Base-by-base conservation (phyloP, 768 basidiomycete genomes). In the Vararia minispora region DNA sequence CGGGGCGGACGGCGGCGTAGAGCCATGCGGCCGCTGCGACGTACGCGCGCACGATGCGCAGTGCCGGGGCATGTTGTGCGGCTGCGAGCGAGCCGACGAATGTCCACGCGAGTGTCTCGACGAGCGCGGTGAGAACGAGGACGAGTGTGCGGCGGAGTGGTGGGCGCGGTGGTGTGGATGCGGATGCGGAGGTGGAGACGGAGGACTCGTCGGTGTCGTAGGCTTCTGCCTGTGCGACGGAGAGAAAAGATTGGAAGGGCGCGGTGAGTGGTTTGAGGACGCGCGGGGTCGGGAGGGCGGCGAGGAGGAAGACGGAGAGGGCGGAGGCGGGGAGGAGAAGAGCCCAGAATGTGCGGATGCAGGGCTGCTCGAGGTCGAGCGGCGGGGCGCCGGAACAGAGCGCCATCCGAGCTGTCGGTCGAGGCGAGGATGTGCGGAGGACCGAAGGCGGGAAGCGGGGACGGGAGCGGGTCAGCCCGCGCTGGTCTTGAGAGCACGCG, bases 131-230 rank as follows among this genome's bases (percentile, higher is more conserved):
- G 41, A 68, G 63, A 1, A 68, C 62, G 31, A 84, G 68, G n/a
- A 72, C 47, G 30, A 76, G 44, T 2, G 75, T 72, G 28, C 73
- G 71, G 76, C 80, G 81, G 6, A 79, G 59, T 0, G 74, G 70
- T 1, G 41, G 29, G 5, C 30, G 31, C n/a, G 37, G 20, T n/a
- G 34, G 43, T 11, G 4, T 28, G 5, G 20, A 39, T 18, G 13
- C 28, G 16, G 17, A 30, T 20, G 40, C 39, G 12, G 21, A 31
- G 5, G 33, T 7, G 21, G 32, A 21, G n/a, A 28, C 39, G 6
- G 33, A 33, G 24, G 39, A 25, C 11, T 27, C 35, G 14, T 31
- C 24, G 18, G 20, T 17, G 9, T 47, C 38, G n/a, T 45, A 35
- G 11, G 43, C 43, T 39, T 47, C 46, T 6, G 46, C 46, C 16